These are phyloP conservation scores for Arabidopsis lyrata DNA, from an alignment of 441 rosid species.

Conservation along the genomic window DNA sequence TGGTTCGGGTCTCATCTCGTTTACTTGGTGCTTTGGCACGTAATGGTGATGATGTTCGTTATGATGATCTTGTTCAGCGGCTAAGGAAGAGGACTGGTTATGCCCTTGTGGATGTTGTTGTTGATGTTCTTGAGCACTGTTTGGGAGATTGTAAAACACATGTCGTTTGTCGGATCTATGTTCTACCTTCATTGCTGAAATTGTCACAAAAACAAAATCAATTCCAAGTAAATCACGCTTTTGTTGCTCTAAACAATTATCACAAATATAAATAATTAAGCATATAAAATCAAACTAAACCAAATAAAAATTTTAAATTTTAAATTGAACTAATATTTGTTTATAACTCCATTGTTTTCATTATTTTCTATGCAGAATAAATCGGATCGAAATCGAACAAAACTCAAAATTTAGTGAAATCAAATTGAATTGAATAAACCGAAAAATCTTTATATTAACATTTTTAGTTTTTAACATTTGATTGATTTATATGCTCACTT, in stretches of 20 bases:
- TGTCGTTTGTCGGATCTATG: slow-evolving; percentile 52
- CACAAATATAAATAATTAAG: slow-evolving; percentile 12
- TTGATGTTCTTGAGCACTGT: slow-evolving; percentile 52
- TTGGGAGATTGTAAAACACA: slow-evolving; percentile 80
- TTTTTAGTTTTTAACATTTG: neutral
- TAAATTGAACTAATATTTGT: neutral
- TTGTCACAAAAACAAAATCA: neutral
- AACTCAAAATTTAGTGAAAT: neutral
- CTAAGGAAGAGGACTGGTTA: slow-evolving; percentile 47
- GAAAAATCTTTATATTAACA: neutral
- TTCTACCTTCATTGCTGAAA: slow-evolving; percentile 46
- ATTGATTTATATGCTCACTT: neutral
- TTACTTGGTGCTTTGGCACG: slow-evolving; percentile 63
- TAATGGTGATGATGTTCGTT: slow-evolving; percentile 59
- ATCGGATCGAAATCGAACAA: neutral
- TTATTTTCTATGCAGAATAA: neutral
- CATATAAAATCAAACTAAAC: slow-evolving; percentile 2
- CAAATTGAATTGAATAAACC: neutral
- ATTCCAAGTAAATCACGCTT: neutral
- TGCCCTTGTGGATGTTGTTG: slow-evolving; percentile 42
- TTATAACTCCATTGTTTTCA: neutral
- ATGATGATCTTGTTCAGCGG: slow-evolving; percentile 23
- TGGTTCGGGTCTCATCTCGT: slow-evolving; percentile 73
- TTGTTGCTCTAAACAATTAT: neutral
- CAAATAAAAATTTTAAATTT: neutral